A percentile compares a stretch with the other conserved stretches of the same genome.
These are phyloP conservation scores for Leccinum pachyderme DNA, from an alignment of 1,284 basidiomycete genomes.

Conservation along the genomic window DNA sequence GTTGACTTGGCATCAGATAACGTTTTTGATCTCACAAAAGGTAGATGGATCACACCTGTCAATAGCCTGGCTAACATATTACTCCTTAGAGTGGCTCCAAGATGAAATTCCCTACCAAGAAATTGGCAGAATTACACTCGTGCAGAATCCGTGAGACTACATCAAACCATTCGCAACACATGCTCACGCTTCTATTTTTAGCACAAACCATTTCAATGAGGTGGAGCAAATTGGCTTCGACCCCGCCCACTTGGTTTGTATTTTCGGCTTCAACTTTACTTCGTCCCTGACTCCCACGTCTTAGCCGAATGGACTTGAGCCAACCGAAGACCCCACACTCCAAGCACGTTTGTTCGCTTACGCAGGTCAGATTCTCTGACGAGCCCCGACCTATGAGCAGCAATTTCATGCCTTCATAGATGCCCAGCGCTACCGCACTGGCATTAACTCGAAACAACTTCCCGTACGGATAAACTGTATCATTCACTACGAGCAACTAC, in stretches of 20 bases:
- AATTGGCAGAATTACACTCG: slow-evolving; percentile 37
- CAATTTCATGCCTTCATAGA: slow-evolving; percentile 8
- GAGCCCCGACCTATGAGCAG: not conserved
- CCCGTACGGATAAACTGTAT: slow-evolving; percentile 6
- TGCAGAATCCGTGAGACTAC: slow-evolving; percentile 35
- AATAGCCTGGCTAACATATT: slow-evolving; percentile 1
- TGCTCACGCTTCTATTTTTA: slow-evolving; percentile 4
- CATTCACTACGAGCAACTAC: not conserved
- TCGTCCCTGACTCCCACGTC: not conserved
- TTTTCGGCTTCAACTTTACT: not conserved
- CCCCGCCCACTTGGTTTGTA: slow-evolving; percentile 18
- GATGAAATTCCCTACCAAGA: slow-evolving; percentile 37
- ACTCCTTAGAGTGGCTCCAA: slow-evolving; percentile 27
- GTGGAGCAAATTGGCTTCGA: slow-evolving; percentile 25
- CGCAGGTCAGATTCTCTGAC: slow-evolving; percentile 6
- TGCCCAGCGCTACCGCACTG: slow-evolving; percentile 22
- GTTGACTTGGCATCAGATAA: slow-evolving; percentile 25
- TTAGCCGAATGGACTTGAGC: slow-evolving; percentile 30
- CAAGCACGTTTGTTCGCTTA: slow-evolving; percentile 44
- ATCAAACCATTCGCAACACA: not conserved
- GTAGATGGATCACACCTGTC: slow-evolving; percentile 3
- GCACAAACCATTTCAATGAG: slow-evolving; percentile 24
- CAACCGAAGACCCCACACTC: slow-evolving; percentile 40
- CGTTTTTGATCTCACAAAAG: slow-evolving; percentile 41
- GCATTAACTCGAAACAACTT: slow-evolving; percentile 20